Percentiles rank a stretch among this genome's conserved stretches.
These are phyloP conservation scores for Alternaria consortialis DNA, from an alignment of 2,329 filamentous ascomycete species.

Conservation along the genomic window DNA sequence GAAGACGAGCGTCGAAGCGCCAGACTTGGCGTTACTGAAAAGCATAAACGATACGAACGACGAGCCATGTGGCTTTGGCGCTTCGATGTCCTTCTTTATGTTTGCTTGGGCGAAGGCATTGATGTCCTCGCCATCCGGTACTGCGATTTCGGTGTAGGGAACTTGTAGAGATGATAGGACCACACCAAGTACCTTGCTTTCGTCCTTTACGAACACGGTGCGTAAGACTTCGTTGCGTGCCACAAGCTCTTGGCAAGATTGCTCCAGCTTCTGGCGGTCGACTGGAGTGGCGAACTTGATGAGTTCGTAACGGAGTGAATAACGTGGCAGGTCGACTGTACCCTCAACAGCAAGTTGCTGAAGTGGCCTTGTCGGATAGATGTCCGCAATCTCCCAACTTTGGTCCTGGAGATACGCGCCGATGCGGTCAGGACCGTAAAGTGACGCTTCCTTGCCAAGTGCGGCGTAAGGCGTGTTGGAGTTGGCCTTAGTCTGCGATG, in stretches of 20 bases:
- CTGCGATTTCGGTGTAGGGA: constrained; percentile 54
- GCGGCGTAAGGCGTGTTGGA: constrained; percentile 61
- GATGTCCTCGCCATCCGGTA: constrained; percentile 58
- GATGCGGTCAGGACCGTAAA: constrained; percentile 60
- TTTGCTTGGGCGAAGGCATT: constrained; percentile 63
- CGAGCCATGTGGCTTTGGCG: constrained; percentile 66
- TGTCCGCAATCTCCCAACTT: constrained; percentile 62
- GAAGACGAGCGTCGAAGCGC: constrained; percentile 62
- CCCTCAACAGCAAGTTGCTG: constrained; percentile 68
- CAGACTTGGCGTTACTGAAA: constrained; percentile 68
- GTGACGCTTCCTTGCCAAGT: constrained; percentile 55
- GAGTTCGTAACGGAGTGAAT: constrained; percentile 70
- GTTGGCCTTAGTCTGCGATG: constrained; percentile 25
- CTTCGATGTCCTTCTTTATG: constrained; percentile 65
- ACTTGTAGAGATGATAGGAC: constrained; percentile 65
- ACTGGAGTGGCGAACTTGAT: constrained; percentile 67
- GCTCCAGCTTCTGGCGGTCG: constrained; percentile 59
- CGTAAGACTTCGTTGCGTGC: constrained; percentile 70
- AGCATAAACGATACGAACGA: constrained; percentile 51
- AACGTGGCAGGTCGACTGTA: constrained; percentile 66
- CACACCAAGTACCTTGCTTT: constrained; percentile 63
- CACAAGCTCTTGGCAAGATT: constrained; percentile 65
- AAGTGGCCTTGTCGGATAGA: constrained; percentile 66
- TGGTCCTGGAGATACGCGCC: constrained; percentile 62
- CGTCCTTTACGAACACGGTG: constrained; percentile 67